Evolutionary conservation across 805 yeast genomes (phyloP), one percentile per base, ranked within the genome.

Genomic region (Isabelozyma gotoi): DNA sequence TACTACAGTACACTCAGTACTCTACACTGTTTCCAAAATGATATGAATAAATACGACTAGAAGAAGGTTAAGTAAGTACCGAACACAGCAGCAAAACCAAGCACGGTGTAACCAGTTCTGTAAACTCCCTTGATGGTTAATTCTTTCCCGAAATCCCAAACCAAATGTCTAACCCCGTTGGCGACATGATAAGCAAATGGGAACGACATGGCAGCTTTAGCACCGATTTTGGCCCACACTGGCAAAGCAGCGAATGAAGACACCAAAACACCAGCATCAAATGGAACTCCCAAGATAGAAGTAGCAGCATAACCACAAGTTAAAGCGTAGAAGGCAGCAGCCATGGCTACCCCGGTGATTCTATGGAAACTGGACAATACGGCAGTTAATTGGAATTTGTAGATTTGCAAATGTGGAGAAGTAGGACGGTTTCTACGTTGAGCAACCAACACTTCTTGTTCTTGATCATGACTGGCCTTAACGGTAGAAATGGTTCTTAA

Each of bases 351-450:
- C 65, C 97, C 97, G 38, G 94, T 79, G 57, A 92, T 68, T 77
- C 99, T 84, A 71, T 92, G 98, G 50, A 85, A 66, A 18, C 84
- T 73, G 4, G 97, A 90, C 61, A 94, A 63, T 48, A 79, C 70
- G 86, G 85, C 80, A 18, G 98, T 88, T 52, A 92, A 63, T 73
- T 94, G 97, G 36, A 95, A 95, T 73, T 91, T 77, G 74, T 92
- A 92, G 62, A 94, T 91, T 48, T 82, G 71, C 61, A 92, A 76
- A 66, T 92, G 96, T 44, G 98, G 98, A 21, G 97, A 89, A 12
- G 79, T 69, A 27, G 98, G 98, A 72, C 99, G 84, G 71, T 81
- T 79, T 52, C 75, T 79, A 68, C 99, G 82, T 75, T 92, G 98
- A 42, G 82, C 81, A 44, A 81, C 76, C 49, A 92, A 77, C 44